Evolutionary conservation across 2,329 filamentous ascomycete genomes (phyloP).

Genomic region (Lecanosticta acicola): DNA sequence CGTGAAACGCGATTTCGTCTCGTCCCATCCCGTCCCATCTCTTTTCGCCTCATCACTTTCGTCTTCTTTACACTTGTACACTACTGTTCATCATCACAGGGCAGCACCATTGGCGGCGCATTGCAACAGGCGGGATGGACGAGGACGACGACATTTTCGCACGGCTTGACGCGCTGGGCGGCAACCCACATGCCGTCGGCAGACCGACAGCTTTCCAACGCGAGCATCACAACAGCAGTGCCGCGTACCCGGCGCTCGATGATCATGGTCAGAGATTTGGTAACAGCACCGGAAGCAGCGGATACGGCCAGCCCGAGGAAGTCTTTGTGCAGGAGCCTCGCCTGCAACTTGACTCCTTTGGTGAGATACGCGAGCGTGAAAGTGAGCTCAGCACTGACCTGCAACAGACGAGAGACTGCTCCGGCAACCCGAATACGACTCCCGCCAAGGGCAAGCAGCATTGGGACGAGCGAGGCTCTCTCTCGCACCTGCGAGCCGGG

Average conservation of each 20-base stretch:
- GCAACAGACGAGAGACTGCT: slow-evolving; percentile 34
- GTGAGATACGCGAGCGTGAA: slow-evolving; percentile 29
- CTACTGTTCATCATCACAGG: not conserved
- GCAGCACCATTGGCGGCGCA: not conserved
- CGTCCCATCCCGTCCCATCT: not conserved
- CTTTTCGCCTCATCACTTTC: too few relatives aligned
- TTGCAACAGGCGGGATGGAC: slow-evolving; percentile 13
- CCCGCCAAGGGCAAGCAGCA: slow-evolving; percentile 32
- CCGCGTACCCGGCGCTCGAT: slow-evolving; percentile 10
- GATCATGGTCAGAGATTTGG: slow-evolving; percentile 4
- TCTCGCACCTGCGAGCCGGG: slow-evolving; percentile 23
- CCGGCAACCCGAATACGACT: slow-evolving; percentile 29
- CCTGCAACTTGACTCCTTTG: slow-evolving; percentile 44
- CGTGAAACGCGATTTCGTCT: not conserved
- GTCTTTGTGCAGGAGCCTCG: slow-evolving; percentile 10
- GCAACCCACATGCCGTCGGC: slow-evolving; percentile 15
- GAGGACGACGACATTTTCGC: slow-evolving; percentile 21
- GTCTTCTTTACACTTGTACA: too few relatives aligned
- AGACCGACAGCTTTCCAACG: too few relatives aligned
- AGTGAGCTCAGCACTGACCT: slow-evolving; percentile 10
- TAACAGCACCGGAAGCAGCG: slow-evolving; percentile 1
- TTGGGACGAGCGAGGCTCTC: slow-evolving; percentile 36
- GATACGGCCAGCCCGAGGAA: slow-evolving; percentile 4
- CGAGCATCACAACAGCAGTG: slow-evolving; percentile 5
- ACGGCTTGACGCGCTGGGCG: slow-evolving; percentile 25